phyloP scores from a whole-genome alignment of 306 rosid species.

The Vigna nakashimae region DNA sequence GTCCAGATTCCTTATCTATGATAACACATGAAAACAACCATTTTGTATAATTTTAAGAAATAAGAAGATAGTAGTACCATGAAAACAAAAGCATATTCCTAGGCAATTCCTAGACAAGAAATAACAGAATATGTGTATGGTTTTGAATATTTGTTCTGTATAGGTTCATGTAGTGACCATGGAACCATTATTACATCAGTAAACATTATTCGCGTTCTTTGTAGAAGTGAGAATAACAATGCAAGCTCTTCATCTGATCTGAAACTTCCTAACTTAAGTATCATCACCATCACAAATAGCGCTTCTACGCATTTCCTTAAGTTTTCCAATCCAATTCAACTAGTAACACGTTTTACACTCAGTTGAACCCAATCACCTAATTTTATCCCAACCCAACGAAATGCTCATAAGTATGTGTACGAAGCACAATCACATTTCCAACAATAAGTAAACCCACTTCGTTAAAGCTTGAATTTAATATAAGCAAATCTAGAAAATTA shows the following conservation, averaged over 20 bases:
- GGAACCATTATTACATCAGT: no score
- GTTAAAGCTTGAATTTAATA: neutral
- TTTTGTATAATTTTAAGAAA: slow-evolving; percentile 27
- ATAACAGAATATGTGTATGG: no score
- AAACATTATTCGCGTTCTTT: no score
- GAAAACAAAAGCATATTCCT: slow-evolving; percentile 16
- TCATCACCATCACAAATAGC: no score
- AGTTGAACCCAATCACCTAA: neutral
- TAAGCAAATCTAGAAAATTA: neutral
- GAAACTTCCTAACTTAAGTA: no score
- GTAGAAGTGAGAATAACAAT: no score
- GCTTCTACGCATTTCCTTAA: no score
- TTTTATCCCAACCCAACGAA: neutral
- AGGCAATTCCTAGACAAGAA: neutral
- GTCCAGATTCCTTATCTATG: slow-evolving; percentile 31
- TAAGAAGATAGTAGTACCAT: slow-evolving; percentile 4
- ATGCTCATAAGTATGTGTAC: neutral
- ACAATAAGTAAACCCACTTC: neutral
- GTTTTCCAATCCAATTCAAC: neutral
- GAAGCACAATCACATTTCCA: neutral
- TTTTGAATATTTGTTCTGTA: no score
- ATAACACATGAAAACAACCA: slow-evolving; percentile 25
- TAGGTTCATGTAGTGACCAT: no score
- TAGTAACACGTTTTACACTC: neutral
- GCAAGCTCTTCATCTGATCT: no score